Percentiles rank a stretch among this genome's conserved stretches.
Conservation (phyloP, 805 yeast genomes). For the Wickerhamiella kurtzmanii region DNA sequence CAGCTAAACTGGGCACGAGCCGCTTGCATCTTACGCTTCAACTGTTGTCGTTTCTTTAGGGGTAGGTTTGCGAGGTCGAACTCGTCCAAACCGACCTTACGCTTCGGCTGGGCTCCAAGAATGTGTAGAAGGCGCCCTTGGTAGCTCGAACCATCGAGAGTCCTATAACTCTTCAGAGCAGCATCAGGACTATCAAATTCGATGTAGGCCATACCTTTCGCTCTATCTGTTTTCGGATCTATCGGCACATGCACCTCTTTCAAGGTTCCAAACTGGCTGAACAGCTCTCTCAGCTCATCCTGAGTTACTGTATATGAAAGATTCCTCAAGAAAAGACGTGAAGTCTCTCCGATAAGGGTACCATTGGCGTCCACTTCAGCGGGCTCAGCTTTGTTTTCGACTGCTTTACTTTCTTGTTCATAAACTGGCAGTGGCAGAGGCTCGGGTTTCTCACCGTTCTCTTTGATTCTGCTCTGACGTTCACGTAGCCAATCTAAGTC, state of each 20-base stretch:
- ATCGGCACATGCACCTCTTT: constrained; percentile 88
- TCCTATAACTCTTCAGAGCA: constrained; percentile 63
- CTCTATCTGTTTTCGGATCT: constrained; percentile 76
- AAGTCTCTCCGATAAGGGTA: constrained; percentile 47
- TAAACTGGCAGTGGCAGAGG: not conserved
- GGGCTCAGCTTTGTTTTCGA: constrained; percentile 12
- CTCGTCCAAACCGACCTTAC: constrained; percentile 75
- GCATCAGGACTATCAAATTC: constrained; percentile 53
- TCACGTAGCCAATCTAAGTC: constrained; percentile 81
- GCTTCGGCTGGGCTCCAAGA: constrained; percentile 70
- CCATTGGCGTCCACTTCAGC: constrained; percentile 35
- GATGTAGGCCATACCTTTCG: constrained; percentile 87
- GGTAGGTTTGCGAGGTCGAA: constrained; percentile 85
- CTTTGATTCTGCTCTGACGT: constrained; percentile 59
- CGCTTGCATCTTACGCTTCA: constrained; percentile 74
- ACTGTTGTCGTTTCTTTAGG: constrained; percentile 75
- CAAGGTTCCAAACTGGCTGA: constrained; percentile 52
- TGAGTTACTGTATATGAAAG: constrained; percentile 69
- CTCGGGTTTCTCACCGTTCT: constrained; percentile 21
- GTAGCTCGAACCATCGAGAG: constrained; percentile 74
- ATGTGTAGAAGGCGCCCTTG: constrained; percentile 91
- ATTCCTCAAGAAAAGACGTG: constrained; percentile 79
- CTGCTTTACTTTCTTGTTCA: constrained; percentile 3
- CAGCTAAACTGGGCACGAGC: constrained; percentile 79
- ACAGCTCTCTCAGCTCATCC: constrained; percentile 56